Base-by-base conservation (phyloP, 495 filamentous ascomycete species). In the Staphylotrichum tortipilum region DNA sequence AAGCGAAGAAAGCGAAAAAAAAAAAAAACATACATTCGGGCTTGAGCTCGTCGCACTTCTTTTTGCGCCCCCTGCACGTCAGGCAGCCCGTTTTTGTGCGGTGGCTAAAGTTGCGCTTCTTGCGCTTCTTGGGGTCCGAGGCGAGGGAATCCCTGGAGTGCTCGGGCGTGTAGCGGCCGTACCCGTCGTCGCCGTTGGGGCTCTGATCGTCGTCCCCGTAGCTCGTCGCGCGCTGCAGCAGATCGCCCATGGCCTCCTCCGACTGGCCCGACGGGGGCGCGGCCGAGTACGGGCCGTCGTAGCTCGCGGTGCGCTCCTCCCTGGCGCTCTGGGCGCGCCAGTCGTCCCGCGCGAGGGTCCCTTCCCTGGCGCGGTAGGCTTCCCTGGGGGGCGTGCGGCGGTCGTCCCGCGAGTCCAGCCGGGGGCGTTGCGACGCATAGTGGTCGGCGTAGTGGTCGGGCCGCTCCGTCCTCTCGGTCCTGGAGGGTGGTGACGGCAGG, bases 31-130 rank as follows among this genome's bases (percentile, higher is more conserved):
- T 61, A 94, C 92, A 98, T 73, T 89, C 84, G 36, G 92, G 92
- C 67, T 95, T 91, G 53, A 78, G 78, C 70, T 98, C 92, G 60
- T 98, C 92, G 63, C 92, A 98, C 68, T 98, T 98, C 79, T 98
- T 98, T 78, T 98, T 98, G 39, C 92, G 79, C 57, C 83, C 79
- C 47, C 92, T 77, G 65, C 92, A 98, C 23, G 92, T 98, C 71
- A 95, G 85, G 64, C 92, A 98, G 15, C 92, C 92, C 28, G 92
- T 96, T 71, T 97, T 97, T 15, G 92, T 97, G 46, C 92, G 80
- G 65, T 96, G 96, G 66, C 88, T 94, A 62, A 97, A 98, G 59
- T 94, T 78, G 21, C 88, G 80, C 62, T 94, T 94, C 56, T 88
- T 74, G n/a, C n/a, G n/a, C 62, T 81, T 80, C 61, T 88, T 89